Evolutionary conservation across 352 stramenopile genomes (phyloP), one percentile per base, ranked within the genome.

Genomic region (Pythium coloratum): DNA sequence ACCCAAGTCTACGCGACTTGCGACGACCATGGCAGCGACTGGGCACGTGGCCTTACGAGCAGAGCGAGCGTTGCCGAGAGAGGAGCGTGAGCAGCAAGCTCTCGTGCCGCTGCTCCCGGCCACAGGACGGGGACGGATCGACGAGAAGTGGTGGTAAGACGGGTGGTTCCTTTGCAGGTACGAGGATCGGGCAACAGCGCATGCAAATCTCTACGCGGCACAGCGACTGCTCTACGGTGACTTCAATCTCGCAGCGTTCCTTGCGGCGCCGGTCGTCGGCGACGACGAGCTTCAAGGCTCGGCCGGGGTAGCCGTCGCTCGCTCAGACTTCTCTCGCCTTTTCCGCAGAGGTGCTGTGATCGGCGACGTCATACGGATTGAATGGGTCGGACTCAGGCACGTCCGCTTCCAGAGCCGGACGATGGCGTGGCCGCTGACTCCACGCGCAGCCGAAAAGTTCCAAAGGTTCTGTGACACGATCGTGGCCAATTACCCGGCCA

Each of bases 401-500:
- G 44, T 51, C 9, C 7, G 38, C 8, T 51, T 51, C 18, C 6
- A 28, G 9, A 12, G 18, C n/a, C 44, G 6, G 10, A 16, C 3
- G 3, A n/a, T n/a, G n/a, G n/a, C n/a, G n/a, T 51, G 18, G n/a
- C 16, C 44, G 6, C n/a, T 8, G 18, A 6, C 3, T 14, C 26
- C 20, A 14, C 2, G 10, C 34, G 18, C 13, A n/a, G n/a, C n/a
- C n/a, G n/a, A n/a, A n/a, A n/a, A n/a, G 14, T 62, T 62, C 40
- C 16, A 20, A 6, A 34, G 36, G 2, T 51, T 62, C 24, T 62
- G 55, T 36, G 55, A 62, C 36, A 18, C 14, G 4, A 1, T 62
- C 18, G 55, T 62, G 2, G 4, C 24, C 20, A 50, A 62, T 20
- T 61, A 61, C 36, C 33, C n/a, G n/a, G n/a, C n/a, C n/a, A n/a